Conservation (phyloP, 2,329 filamentous ascomycete genomes). For the Aspergillus latus region DNA sequence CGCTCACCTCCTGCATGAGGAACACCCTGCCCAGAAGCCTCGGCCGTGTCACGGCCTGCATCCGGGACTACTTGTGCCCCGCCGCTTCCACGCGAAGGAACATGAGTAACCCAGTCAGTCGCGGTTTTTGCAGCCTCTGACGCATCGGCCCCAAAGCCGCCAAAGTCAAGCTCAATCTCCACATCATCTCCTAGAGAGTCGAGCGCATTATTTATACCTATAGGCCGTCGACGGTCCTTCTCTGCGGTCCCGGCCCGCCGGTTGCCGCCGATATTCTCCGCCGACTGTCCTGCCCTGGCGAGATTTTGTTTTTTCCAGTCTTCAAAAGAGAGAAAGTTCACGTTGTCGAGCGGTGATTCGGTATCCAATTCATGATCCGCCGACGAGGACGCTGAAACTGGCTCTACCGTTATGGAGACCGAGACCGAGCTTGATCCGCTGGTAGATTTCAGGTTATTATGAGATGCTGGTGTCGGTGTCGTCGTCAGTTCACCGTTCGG, state of each 20-base stretch:
- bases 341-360: conserved; percentile 68
- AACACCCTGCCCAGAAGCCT: conserved; percentile 44
- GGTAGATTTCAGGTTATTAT: not conserved
- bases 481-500: not conserved
- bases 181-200: conserved; percentile 82
- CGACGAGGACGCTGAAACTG: conserved; percentile 1
- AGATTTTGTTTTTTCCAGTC: conserved; percentile 97
- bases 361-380: conserved; percentile 54
- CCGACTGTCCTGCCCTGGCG: conserved; percentile 77
- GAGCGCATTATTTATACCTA: conserved; percentile 65
- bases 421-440: conserved; percentile 8
- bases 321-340: conserved; percentile 92
- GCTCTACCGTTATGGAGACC: conserved; percentile 1
- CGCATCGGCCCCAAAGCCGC: conserved; percentile 56
- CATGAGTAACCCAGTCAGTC: conserved; percentile 30
- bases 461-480: conserved; percentile 3
- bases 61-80: conserved; percentile 30
- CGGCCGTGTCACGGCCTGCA: conserved; percentile 21
- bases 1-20: conserved; percentile 59
- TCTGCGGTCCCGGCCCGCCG: conserved; percentile 51
- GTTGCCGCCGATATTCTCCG: conserved; percentile 62
- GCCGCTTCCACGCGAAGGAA: conserved; percentile 10
- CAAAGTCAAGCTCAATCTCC: conserved; percentile 76
- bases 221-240: conserved; percentile 50
- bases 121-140: conserved; percentile 35